phyloP scores from a whole-genome alignment of 495 filamentous ascomycete species.

The Penicillium dipodomyicola region DNA sequence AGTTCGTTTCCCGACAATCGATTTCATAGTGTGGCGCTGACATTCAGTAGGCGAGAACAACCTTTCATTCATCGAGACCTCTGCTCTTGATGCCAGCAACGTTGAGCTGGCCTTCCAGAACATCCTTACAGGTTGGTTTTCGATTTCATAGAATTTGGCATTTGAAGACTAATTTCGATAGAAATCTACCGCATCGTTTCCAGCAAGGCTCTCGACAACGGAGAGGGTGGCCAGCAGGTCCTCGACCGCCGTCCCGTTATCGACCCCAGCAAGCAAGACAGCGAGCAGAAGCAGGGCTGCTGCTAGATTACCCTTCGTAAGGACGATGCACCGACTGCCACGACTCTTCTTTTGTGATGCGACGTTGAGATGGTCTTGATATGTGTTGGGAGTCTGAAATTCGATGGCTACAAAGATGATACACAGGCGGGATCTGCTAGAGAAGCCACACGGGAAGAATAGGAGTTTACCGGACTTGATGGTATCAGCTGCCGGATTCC shows the following conservation, averaged over 20 bases:
- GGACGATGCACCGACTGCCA: constrained; percentile 37
- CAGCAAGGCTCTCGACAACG: constrained; percentile 89
- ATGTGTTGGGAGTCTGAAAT: constrained; percentile 44
- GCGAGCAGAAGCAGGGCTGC: constrained; percentile 79
- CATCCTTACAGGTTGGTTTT: constrained; percentile 86
- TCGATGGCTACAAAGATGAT: constrained; percentile 40
- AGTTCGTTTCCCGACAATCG: constrained; percentile 56
- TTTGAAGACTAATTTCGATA: constrained; percentile 33
- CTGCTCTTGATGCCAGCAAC: constrained; percentile 97
- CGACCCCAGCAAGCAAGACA: constrained; percentile 75
- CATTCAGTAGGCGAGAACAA: constrained; percentile 30
- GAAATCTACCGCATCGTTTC: constrained; percentile 99
- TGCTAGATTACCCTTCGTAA: constrained; percentile 57
- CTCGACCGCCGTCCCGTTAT: constrained; percentile 69
- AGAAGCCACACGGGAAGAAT: constrained; percentile 30
- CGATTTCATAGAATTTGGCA: neutral
- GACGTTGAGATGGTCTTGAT: constrained; percentile 44
- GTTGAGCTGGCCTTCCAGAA: constrained; percentile 99
- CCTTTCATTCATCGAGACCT: constrained; percentile 84
- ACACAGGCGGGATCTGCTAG: constrained; percentile 41
- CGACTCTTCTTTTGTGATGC: constrained; percentile 45
- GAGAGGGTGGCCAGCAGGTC: constrained; percentile 71
- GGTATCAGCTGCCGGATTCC: constrained; percentile 30
- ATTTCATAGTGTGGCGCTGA: constrained; percentile 7
- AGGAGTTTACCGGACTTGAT: constrained; percentile 21